phyloP scores from a whole-genome alignment of 495 filamentous ascomycete species.

The Aspergillus bertholletiae region DNA sequence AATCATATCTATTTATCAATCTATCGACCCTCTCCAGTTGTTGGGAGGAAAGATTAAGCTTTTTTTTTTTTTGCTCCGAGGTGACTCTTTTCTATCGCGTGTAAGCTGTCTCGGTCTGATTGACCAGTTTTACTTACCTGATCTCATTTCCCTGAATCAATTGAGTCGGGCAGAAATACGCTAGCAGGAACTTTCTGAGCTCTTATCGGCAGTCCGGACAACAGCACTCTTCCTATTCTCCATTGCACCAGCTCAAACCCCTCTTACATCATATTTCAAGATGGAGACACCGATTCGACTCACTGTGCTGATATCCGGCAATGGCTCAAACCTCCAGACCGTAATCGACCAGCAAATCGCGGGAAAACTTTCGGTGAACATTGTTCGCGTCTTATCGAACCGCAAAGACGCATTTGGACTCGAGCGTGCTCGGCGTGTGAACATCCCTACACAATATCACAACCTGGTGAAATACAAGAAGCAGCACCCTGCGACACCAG shows the following conservation, averaged over 20 bases:
- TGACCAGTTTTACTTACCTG: background rate
- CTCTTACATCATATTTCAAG: too few relatives aligned
- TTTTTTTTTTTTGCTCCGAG: too few relatives aligned
- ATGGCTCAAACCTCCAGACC: conserved; percentile 86
- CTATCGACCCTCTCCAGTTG: background rate
- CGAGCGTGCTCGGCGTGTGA: conserved; percentile 61
- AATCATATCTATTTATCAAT: background rate
- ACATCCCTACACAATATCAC: conserved; percentile 81
- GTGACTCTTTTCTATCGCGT: background rate
- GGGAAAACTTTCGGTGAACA: conserved; percentile 55
- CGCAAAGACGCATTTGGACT: conserved; percentile 76
- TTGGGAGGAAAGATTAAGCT: background rate
- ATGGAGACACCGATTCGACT: conserved; percentile 41
- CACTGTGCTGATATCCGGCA: conserved; percentile 72
- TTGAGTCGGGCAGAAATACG: background rate
- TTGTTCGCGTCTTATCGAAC: conserved; percentile 81
- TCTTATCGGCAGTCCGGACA: background rate
- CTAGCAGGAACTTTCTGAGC: background rate
- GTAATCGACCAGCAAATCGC: conserved; percentile 70
- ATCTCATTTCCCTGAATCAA: background rate
- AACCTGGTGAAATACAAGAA: conserved; percentile 73
- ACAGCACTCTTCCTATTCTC: background rate
- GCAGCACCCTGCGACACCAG: conserved; percentile 38
- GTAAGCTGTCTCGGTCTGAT: too few relatives aligned
- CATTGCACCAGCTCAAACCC: background rate